Conservation (phyloP, 805 yeast genomes). For the Myxozyma neglecta region DNA sequence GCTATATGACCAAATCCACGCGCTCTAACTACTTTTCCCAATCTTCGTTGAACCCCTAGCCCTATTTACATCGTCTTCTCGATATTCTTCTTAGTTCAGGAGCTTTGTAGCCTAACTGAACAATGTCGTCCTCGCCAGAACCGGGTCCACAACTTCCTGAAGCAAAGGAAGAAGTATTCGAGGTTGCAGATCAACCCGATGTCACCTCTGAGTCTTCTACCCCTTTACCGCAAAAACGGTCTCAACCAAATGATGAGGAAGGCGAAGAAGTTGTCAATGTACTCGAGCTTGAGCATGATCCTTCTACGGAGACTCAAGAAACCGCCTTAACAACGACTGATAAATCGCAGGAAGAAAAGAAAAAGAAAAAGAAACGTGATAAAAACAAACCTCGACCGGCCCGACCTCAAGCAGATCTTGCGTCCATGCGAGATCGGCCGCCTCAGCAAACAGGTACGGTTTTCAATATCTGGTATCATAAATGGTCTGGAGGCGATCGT, state of each 20-base stretch:
- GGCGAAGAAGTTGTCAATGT: conserved; percentile 30
- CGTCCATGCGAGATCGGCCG: conserved; percentile 54
- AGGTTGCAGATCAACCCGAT: neutral
- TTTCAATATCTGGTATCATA: conserved; percentile 84
- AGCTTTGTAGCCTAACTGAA: neutral
- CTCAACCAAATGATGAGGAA: conserved; percentile 13
- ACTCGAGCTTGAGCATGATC: conserved; percentile 22
- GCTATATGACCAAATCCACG: too few relatives aligned
- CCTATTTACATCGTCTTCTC: neutral
- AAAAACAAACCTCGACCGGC: conserved; percentile 51
- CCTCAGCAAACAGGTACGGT: conserved; percentile 81
- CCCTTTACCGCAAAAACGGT: neutral
- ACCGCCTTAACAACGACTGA: neutral
- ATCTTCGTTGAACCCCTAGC: neutral
- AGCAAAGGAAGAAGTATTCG: neutral
- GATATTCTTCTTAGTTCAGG: neutral
- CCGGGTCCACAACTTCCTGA: conserved; percentile 15
- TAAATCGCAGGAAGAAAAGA: conserved; percentile 9
- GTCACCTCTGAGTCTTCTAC: neutral
- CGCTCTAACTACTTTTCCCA: too few relatives aligned
- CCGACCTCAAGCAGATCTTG: conserved; percentile 69
- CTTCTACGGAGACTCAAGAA: neutral
- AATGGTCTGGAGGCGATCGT: conserved; percentile 80
- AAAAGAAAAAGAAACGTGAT: conserved; percentile 1
- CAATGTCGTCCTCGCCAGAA: conserved; percentile 13